phyloP scores from a whole-genome alignment of 768 basidiomycete genomes.

The Tricholoma bakamatsutake region DNA sequence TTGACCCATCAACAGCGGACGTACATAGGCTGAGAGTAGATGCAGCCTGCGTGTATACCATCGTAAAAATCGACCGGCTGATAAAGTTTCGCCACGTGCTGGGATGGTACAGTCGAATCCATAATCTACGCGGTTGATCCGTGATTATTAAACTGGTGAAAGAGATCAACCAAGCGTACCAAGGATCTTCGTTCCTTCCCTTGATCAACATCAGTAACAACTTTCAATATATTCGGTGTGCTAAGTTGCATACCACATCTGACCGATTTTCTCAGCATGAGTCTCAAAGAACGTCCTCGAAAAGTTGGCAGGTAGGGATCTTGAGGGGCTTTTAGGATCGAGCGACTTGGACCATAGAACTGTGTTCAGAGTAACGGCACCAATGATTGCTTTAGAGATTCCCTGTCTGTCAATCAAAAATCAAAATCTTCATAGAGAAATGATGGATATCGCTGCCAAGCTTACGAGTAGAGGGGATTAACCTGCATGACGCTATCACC shows the following conservation, averaged over 20 bases:
- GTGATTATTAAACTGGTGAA: neutral
- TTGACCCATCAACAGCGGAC: too few species aligned
- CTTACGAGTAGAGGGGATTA: slow-evolving; percentile 9
- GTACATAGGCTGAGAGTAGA: neutral
- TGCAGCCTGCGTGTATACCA: neutral
- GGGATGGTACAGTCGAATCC: neutral
- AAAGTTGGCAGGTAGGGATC: neutral
- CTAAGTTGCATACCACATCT: neutral
- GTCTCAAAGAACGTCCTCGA: neutral
- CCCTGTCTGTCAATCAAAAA: neutral
- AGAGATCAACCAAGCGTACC: neutral
- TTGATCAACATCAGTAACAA: neutral
- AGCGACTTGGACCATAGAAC: too few species aligned
- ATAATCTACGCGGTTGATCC: neutral
- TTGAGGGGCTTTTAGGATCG: too few species aligned
- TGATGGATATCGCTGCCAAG: neutral
- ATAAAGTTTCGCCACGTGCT: neutral
- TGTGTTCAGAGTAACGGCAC: neutral
- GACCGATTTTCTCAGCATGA: neutral
- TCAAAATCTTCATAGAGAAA: neutral
- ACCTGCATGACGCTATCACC: slow-evolving; percentile 29
- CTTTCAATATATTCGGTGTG: neutral
- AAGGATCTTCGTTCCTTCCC: neutral
- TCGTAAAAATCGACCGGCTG: neutral
- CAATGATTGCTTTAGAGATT: neutral